phyloP scores from a whole-genome alignment of 2,329 filamentous ascomycete species.

The Thyridium curvatum region DNA sequence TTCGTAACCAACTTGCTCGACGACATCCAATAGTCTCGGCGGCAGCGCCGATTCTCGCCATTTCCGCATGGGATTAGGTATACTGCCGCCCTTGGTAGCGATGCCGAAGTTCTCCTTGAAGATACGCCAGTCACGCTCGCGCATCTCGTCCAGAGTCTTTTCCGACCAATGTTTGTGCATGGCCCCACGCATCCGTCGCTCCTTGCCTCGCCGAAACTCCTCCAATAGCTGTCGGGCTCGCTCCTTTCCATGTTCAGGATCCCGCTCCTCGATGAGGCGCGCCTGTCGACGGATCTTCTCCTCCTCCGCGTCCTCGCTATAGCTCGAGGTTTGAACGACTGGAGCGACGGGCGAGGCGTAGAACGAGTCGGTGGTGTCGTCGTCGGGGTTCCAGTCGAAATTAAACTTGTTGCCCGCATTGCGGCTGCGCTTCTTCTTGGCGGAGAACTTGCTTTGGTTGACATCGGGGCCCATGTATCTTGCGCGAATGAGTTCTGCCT shows the following conservation, averaged over 20 bases:
- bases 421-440: constrained; percentile 89
- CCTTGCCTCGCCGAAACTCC: constrained; percentile 71
- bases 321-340: constrained; percentile 18
- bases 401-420: constrained; percentile 98
- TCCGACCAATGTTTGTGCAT: constrained; percentile 94
- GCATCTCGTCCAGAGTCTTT: constrained; percentile 89
- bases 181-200: constrained; percentile 65
- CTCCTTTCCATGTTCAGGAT: constrained; percentile 67
- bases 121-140: constrained; percentile 96
- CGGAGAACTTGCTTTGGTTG: constrained; percentile 78
- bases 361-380: constrained; percentile 77
- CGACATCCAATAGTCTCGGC: constrained; percentile 68
- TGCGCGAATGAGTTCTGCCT: constrained; percentile 68
- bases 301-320: constrained; percentile 16
- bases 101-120: constrained; percentile 99
- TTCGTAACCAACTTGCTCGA: constrained; percentile 79
- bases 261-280: constrained; percentile 53
- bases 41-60: constrained; percentile 86
- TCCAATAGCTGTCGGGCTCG: constrained; percentile 78
- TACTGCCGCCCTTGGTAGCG: constrained; percentile 81
- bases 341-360: constrained; percentile 11
- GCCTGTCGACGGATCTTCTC: not conserved
- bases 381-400: constrained; percentile 93
- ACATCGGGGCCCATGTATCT: constrained; percentile 89
- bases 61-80: constrained; percentile 93